A percentile compares a stretch with the other conserved stretches of the same genome.
phyloP scores from a whole-genome alignment of 2,329 filamentous ascomycete genomes.

The Neonectria coccinea region DNA sequence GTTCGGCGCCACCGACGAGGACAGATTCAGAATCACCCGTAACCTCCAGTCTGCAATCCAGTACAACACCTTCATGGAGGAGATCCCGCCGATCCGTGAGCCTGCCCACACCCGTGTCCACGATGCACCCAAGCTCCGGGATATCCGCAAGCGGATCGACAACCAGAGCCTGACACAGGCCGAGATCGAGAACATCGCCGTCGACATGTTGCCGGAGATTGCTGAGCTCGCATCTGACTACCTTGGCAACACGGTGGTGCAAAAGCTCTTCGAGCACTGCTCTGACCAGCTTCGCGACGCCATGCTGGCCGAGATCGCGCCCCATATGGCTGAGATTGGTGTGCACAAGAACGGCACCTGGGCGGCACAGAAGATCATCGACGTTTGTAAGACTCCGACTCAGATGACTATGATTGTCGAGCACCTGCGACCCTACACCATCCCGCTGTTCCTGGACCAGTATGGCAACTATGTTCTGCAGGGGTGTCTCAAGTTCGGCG shows the following conservation, averaged over 20 bases:
- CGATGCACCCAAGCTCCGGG: conserved; percentile 92
- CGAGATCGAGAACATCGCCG: conserved; percentile 92
- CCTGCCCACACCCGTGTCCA: conserved; percentile 89
- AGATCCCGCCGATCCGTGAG: conserved; percentile 91
- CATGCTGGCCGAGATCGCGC: conserved; percentile 89
- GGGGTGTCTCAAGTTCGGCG: conserved; percentile 91
- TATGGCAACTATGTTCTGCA: conserved; percentile 99
- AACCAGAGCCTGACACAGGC: conserved; percentile 87
- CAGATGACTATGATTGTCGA: conserved; percentile 90
- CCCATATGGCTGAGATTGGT: conserved; percentile 95
- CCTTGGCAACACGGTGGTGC: conserved; percentile 98
- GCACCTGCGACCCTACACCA: conserved; percentile 84
- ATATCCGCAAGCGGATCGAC: conserved; percentile 97
- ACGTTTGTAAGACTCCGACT: conserved; percentile 85
- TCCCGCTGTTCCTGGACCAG: conserved; percentile 94
- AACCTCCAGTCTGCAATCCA: conserved; percentile 82
- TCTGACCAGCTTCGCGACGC: conserved; percentile 89
- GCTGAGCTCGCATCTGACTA: conserved; percentile 96
- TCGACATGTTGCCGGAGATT: conserved; percentile 96
- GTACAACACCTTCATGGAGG: conserved; percentile 77
- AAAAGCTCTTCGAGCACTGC: conserved; percentile 98
- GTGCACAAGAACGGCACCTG: conserved; percentile 99
- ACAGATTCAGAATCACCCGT: conserved; percentile 76
- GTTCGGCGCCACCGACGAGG: conserved; percentile 86
- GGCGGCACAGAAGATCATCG: conserved; percentile 99